Conservation (phyloP, 73 alveolate genomes). For the Tetrahymena elliotti region DNA sequence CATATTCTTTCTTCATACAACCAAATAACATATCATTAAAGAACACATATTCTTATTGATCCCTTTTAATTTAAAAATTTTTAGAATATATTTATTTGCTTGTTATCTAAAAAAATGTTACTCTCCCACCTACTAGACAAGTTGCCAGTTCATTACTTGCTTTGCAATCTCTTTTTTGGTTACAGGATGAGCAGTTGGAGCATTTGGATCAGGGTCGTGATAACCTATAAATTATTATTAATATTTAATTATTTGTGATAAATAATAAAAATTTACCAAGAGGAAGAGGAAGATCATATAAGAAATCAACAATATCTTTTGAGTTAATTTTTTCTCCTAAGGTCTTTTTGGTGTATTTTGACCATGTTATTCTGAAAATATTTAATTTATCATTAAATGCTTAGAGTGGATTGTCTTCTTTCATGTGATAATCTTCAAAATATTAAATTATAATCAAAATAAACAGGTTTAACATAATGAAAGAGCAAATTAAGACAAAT, state of each 20-base stretch:
- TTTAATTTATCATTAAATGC: slow-evolving; percentile 49
- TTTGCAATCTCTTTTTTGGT: not conserved
- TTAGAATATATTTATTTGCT: not conserved
- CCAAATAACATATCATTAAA: not conserved
- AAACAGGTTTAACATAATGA: slow-evolving; percentile 50
- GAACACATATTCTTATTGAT: not conserved
- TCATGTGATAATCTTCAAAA: slow-evolving; percentile 54
- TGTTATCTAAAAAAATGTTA: not conserved
- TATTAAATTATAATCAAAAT: slow-evolving; percentile 49
- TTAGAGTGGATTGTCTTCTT: slow-evolving; percentile 44
- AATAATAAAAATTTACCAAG: slow-evolving; percentile 25
- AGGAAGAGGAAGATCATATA: slow-evolving; percentile 36
- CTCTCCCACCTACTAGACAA: not conserved
- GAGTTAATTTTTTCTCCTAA: slow-evolving; percentile 48
- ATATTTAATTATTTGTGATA: not conserved
- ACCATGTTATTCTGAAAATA: slow-evolving; percentile 46
- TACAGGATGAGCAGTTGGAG: not conserved
- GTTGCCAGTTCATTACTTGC: not conserved
- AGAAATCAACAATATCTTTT: slow-evolving; percentile 42
- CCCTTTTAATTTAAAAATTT: not conserved
- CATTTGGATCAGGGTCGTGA: not conserved
- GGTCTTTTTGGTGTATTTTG: slow-evolving; percentile 18
- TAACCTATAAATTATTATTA: not conserved
- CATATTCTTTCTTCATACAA: not conserved
- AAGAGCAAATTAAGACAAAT: slow-evolving; percentile 36